Base-by-base conservation (phyloP, 2,329 filamentous ascomycete genomes). In the Leptoxyphium fumago region DNA sequence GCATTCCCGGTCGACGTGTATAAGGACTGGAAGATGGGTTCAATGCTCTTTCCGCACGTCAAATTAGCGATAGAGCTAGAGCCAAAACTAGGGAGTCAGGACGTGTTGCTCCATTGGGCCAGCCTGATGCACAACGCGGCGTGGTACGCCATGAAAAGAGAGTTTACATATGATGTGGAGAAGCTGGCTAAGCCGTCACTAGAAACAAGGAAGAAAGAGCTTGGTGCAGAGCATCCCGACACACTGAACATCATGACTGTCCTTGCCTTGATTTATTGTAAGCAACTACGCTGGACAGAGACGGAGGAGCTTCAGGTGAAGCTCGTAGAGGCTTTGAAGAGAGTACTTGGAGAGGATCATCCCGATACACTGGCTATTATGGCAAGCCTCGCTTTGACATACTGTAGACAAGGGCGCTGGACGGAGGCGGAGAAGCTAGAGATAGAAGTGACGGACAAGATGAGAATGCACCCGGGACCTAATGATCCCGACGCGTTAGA, bases 391-490 rank as follows among this genome's bases (percentile, higher is more conserved):
- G 47, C 41, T 1, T 14, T 29, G 29, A 45, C 40, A 21, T 49
- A 41, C 29, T 14, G 17, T 3, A 32, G 38, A 10, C 46, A 49
- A 45, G 38, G 45, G 26, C 38, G 42, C 11, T 21, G 17, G 42
- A 30, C 6, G 29, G 46, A 50, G 38, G 48, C 48, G 2, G 40
- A 50, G 40, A 32, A 45, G 42, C 42, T 50, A 14, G 10, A 36
- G 3, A 17, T 43, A n/a, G 15, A 47, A 15, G 47, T 43, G 34
- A 14, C 47, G 38, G 39, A 49, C 40, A 41, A 15, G 13, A 29
- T 10, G 28, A 15, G 42, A 30, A 41, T 10, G 40, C 32, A 38
- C 30, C 43, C 48, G 17, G 46, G 46, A 2, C 4, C 2, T 6
- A 29, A 49, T 29, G 41, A 50, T 47, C 47, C 42, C 7, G 10